Conservation (phyloP, 208 protist genomes). For the Histomonas meleagridis region DNA sequence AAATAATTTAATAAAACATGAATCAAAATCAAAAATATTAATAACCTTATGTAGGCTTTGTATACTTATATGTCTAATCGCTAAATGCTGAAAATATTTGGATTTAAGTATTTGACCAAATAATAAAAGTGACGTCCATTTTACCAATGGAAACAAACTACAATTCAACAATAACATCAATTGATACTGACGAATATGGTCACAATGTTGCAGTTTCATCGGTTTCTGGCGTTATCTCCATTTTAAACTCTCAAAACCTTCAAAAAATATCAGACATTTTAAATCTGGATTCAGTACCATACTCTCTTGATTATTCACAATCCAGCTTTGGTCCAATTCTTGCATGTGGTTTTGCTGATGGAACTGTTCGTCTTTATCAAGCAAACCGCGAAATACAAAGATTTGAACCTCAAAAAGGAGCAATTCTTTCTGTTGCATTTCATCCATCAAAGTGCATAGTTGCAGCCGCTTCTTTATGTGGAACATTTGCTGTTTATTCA, state of each 20-base stretch:
- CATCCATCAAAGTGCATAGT: not conserved
- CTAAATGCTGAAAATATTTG: too few species aligned
- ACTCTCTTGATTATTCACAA: not conserved
- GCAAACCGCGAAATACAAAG: not conserved
- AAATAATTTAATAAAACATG: too few species aligned
- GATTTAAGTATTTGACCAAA: too few species aligned
- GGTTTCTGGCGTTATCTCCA: not conserved
- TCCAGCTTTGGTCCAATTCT: not conserved
- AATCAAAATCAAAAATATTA: too few species aligned
- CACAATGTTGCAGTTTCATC: not conserved
- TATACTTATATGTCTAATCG: too few species aligned
- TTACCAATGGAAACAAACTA: too few species aligned
- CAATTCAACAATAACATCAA: not conserved
- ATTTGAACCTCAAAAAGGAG: not conserved
- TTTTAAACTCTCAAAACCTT: not conserved
- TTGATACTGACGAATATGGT: not conserved
- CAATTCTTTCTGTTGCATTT: slow-evolving; percentile 3
- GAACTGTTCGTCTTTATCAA: not conserved
- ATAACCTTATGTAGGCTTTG: too few species aligned
- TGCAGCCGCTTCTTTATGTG: not conserved
- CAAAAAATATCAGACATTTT: not conserved
- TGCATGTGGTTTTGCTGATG: not conserved
- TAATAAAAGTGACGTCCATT: too few species aligned
- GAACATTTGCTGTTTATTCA: not conserved
- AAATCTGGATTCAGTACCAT: not conserved